These are phyloP conservation scores for Euryodendron excelsum DNA, from an alignment of 148 eudicot genomes.

Conservation along the genomic window DNA sequence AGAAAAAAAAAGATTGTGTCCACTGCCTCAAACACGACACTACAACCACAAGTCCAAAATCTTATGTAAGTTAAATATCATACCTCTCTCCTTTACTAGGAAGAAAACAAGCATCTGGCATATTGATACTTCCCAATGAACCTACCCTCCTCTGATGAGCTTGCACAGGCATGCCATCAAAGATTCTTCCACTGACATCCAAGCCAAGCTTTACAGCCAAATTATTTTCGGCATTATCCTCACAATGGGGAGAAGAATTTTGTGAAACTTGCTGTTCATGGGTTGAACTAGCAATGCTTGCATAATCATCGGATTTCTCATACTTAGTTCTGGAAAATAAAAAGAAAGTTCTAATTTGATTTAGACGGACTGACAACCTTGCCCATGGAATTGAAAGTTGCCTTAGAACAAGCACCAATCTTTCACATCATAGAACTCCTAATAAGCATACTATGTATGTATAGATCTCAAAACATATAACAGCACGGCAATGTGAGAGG, in stretches of 20 bases:
- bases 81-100: conserved; percentile 44
- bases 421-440: neutral
- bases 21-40: neutral
- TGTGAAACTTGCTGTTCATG: conserved; percentile 37
- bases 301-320: conserved; percentile 59
- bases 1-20: neutral
- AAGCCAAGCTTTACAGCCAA: conserved; percentile 19
- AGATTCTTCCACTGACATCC: conserved; percentile 24
- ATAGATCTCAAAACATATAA: neutral
- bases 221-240: conserved; percentile 27
- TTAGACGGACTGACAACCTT: neutral
- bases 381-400: neutral
- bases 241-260: conserved; percentile 33
- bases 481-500: neutral
- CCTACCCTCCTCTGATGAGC: conserved; percentile 42
- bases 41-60: neutral
- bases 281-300: conserved; percentile 37
- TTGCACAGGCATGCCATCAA: conserved; percentile 23
- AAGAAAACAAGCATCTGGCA: conserved; percentile 25
- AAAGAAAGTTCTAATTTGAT: neutral
- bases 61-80: neutral
- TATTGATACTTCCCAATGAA: conserved; percentile 25
- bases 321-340: conserved; percentile 30
- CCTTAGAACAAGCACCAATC: neutral
- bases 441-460: neutral